A percentile compares a stretch with the other conserved stretches of the same genome.
phyloP scores from a whole-genome alignment of 345 rosid genomes.

The Lumnitzera littorea region DNA sequence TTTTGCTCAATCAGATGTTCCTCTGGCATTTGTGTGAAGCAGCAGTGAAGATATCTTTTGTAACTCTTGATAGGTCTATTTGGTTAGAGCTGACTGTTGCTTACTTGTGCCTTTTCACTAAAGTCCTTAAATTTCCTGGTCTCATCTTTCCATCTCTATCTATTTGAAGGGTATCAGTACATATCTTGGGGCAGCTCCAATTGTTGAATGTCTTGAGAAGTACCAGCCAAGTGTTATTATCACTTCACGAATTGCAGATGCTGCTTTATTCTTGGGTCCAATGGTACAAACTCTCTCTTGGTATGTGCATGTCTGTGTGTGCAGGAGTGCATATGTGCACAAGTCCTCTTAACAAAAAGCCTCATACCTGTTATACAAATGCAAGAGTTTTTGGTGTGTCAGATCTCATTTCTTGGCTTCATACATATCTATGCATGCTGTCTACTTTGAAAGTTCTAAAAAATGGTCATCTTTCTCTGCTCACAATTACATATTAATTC shows the following conservation, averaged over 20 bases:
- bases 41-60: background rate
- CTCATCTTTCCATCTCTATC: slow-evolving; percentile 6
- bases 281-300: slow-evolving; percentile 42
- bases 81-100: background rate
- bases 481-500: no score
- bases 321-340: background rate
- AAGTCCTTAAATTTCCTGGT: background rate
- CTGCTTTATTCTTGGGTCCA: slow-evolving; percentile 86
- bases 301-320: background rate
- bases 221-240: slow-evolving; percentile 73
- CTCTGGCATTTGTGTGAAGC: no score
- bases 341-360: no score
- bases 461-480: no score
- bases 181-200: slow-evolving; percentile 91
- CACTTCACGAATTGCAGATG: slow-evolving; percentile 88
- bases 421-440: no score
- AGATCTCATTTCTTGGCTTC: no score
- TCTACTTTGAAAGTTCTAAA: no score
- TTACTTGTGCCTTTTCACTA: background rate
- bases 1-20: background rate
- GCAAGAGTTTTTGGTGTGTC: no score
- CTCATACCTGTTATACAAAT: no score
- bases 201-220: slow-evolving; percentile 83
- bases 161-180: slow-evolving; percentile 69
- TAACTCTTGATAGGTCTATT: background rate